Evolutionary conservation across 257 asterid genomes (phyloP), one percentile per base, ranked within the genome.

Genomic region (Ilex asprella): DNA sequence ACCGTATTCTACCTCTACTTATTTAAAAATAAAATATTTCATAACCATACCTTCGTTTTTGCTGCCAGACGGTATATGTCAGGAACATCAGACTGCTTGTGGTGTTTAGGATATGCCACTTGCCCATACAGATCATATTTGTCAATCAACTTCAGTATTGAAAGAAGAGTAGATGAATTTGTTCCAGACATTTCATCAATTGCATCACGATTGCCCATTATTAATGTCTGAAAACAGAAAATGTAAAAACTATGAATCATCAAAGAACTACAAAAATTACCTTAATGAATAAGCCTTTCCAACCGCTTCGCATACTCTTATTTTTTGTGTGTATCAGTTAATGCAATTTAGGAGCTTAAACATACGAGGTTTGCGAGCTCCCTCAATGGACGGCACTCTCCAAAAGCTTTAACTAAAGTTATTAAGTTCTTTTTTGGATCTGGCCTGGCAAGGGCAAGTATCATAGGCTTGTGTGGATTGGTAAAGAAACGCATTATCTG

Each of bases 401-500:
- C 96, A 69, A 88, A 88, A 74, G 96, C 96, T 75, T 88, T 88
- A 47, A 88, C 96, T 60, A 88, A 62, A 73, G 86, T 88, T 67
- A 80, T 83, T 57, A 88, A 67, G 73, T 88, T 88, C 82, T 88
- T 88, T 76, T 88, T 88, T 13, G 94, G 96, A 78, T 88, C 96
- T 39, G 96, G 94, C 78, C 96, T 85, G 57, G 96, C 94, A 68
- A 88, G 94, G 56, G 94, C 96, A 55, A 88, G 96, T 76, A 88
- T 85, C 81, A 85, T 82, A 72, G 96, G 96, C 80, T 88, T 88
- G 71, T 74, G 87, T 3, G 96, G 89, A 79, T 88, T 88, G 72
- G 84, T 78, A 61, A 88, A 81, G 85, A 88, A 88, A 51, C 94
- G 91, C 91, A 83, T 81, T 68, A 87, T 80, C 96, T 87, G 83